Base-by-base conservation (phyloP, 805 yeast species). In the Yamadazyma endophytica region DNA sequence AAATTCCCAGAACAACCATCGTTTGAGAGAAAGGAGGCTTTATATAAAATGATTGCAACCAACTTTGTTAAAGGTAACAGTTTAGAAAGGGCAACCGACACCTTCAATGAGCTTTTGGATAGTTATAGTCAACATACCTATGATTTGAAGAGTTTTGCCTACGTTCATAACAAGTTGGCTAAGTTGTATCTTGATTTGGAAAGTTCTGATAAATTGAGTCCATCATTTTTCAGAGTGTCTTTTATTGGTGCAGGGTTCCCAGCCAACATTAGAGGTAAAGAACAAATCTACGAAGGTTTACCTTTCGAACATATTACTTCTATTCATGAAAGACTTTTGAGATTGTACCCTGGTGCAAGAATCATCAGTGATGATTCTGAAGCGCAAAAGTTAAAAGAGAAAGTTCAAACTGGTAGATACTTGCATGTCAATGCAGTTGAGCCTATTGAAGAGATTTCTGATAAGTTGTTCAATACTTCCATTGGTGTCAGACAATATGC, bases 211-310 rank as follows among this genome's bases (percentile, higher is more conserved):
- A 72, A 89, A 49, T 63, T 79, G 35, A 76, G 81, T 13, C 85
- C 95, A 16, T 77, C 87, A 5, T 87, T 73, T 54, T 87, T 84
- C 67, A 73, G 81, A 50, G 86, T 87, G 33, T 71, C 83, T 13
- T 86, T 82, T 49, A 73, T 83, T 51, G 96, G 96, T 11, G 73
- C 70, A 31, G 95, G 95, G 2, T 87, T 87, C 68, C 95, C 96
- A 6, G 66, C 64, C 19, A 73, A 88, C 21, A 70, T 83, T 28
- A 68, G 95, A 47, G 83, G 84, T 28, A 77, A 81, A 48, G 79
- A 78, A 37, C 87, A 81, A 52, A 82, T 87, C 31, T 84, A 80
- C 50, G 95, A 87, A 58, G 95, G 96, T 5, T 66, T 77, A 32
- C 87, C 95, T 18, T 87, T 83, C 60, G 96, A 87, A 52, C 92